Base-by-base conservation (phyloP, 306 rosid genomes). In the Lupinus albus region DNA sequence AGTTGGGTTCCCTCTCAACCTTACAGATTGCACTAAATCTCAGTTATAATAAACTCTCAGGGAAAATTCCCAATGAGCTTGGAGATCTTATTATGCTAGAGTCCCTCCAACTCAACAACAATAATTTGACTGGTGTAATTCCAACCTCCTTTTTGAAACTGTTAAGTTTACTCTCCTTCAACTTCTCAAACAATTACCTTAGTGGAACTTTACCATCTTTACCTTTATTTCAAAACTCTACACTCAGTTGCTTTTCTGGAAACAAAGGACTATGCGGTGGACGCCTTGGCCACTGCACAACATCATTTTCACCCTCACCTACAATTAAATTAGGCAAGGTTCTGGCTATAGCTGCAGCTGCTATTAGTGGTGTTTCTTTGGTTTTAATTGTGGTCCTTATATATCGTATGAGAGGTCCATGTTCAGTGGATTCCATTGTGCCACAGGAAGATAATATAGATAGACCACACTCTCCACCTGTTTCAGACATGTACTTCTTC, bases 101-200 rank as follows among this genome's bases (percentile, higher is more conserved):
- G 59, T 71, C 64, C 54, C 89, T 91, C 41, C 67, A 82, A 30
- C 91, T 88, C 82, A 88, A 88, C 60, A 83, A 86, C 78, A 88
- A 88, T 41, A 74, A 88, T 76, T 83, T 88, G 78, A 76, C 64
- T 8, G 89, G 93, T 67, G 53, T 69, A 78, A 84, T 88, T 63
- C 91, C 91, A 11, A 42, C 64, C 33, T 61, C 89, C 15, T 88
- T 88, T 11, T 83, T 41, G 20, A 70, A 51, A 57, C 66, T 88
- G 52, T 71, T 84, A n/a, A 83, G 95, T 78, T 84, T 86, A 66
- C 55, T 82, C 11, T 69, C 73, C 7, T 84, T 83, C 76, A 91
- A 91, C 80, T 81, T 91, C 79, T 88, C 95, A 53, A 79, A 78
- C 86, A 91, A 88, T 58, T 70, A 91, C 67, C 85, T 86, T n/a